Conservation (phyloP, 441 rosid genomes). For the Sinapis alba region DNA sequence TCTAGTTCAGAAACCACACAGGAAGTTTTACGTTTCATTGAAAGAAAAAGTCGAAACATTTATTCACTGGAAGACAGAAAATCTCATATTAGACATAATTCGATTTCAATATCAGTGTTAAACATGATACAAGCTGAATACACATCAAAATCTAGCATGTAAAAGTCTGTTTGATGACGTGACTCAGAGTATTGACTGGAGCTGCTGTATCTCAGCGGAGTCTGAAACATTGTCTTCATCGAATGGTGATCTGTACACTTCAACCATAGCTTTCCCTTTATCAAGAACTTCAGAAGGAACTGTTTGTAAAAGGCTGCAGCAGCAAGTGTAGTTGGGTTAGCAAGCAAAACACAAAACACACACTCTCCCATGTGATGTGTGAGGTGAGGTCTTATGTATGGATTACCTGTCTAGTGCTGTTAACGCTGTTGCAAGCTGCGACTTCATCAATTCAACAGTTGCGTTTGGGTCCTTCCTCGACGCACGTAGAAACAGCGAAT, state of each 20-base stretch:
- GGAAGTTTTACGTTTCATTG: conserved; percentile 3
- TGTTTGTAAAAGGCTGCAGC: conserved; percentile 68
- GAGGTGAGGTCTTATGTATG: neutral
- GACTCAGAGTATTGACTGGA: conserved; percentile 66
- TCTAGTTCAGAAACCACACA: neutral
- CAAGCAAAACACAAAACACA: no score
- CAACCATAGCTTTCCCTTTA: conserved; percentile 73
- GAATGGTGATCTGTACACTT: conserved; percentile 59
- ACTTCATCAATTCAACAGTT: conserved; percentile 64
- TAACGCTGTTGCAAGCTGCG: conserved; percentile 56
- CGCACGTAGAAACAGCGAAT: conserved; percentile 70
- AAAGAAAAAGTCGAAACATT: neutral
- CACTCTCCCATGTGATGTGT: neutral
- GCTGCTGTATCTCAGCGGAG: conserved; percentile 57
- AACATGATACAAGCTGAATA: neutral
- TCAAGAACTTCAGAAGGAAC: conserved; percentile 67
- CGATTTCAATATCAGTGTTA: neutral
- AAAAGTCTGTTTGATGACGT: neutral
- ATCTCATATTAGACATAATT: neutral
- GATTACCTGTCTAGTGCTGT: conserved; percentile 62
- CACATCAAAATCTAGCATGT: no score
- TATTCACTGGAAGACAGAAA: neutral
- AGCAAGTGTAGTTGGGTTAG: conserved; percentile 25
- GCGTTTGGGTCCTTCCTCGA: conserved; percentile 72
- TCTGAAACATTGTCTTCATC: conserved; percentile 52